These are phyloP conservation scores for Hygrophoropsis aurantiaca DNA, from an alignment of 768 basidiomycete species.

Conservation along the genomic window DNA sequence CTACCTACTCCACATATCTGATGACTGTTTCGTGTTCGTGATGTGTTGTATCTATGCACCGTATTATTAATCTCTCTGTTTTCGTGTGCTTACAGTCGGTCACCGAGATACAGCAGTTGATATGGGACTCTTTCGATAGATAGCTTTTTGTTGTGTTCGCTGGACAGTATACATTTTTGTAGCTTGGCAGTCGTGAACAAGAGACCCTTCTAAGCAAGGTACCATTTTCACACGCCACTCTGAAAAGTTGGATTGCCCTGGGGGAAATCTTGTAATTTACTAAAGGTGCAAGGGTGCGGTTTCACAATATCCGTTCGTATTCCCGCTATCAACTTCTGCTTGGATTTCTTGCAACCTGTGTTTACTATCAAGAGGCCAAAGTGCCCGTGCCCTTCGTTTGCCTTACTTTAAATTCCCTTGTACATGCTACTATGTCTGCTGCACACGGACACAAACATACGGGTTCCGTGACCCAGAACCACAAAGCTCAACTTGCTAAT, in stretches of 20 bases:
- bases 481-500: constrained; percentile 86
- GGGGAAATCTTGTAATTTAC: background rate
- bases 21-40: constrained; percentile 21
- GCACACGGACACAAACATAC: constrained; percentile 59
- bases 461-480: constrained; percentile 66
- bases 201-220: constrained; percentile 9
- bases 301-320: background rate
- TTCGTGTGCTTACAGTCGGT: constrained; percentile 15
- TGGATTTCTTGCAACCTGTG: constrained; percentile 16
- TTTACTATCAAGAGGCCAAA: constrained; percentile 25
- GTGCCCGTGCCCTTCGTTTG: constrained; percentile 37
- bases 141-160: constrained; percentile 27
- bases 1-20: constrained; percentile 4
- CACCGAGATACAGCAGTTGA: constrained; percentile 11
- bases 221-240: constrained; percentile 9
- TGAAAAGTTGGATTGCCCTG: background rate
- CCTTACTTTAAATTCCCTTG: constrained; percentile 23
- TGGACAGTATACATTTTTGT: constrained; percentile 4
- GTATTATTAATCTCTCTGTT: constrained; percentile 28
- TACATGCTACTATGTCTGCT: constrained; percentile 44
- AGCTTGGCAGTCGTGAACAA: background rate
- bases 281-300: background rate
- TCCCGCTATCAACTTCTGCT: background rate
- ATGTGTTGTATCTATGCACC: constrained; percentile 47
- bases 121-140: constrained; percentile 23